These are phyloP conservation scores for Cryptosporidium ubiquitum DNA, from an alignment of 169 alveolate genomes.

Conservation along the genomic window DNA sequence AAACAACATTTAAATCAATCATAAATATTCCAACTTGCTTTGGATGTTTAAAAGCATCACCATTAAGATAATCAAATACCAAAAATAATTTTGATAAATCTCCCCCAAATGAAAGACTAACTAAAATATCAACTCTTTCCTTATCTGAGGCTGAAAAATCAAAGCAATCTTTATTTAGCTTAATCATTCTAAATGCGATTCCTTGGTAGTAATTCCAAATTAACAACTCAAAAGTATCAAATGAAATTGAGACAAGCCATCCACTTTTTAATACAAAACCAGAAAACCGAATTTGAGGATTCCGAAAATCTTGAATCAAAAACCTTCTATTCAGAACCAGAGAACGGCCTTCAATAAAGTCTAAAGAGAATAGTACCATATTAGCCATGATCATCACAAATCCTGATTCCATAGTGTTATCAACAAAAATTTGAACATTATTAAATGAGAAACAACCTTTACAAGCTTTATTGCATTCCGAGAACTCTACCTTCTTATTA, in stretches of 20 bases:
- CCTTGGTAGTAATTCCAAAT: constrained; percentile 62
- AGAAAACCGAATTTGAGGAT: constrained; percentile 6
- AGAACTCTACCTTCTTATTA: background rate
- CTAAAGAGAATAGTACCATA: constrained; percentile 7
- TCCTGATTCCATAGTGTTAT: constrained; percentile 31
- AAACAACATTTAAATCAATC: constrained; percentile 28
- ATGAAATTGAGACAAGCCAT: constrained; percentile 19
- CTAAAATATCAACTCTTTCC: background rate
- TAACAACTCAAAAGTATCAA: constrained; percentile 1
- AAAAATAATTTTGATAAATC: constrained; percentile 10
- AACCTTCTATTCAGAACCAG: constrained; percentile 25
- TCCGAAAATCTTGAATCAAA: background rate
- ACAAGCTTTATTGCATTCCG: background rate
- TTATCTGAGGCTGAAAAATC: background rate
- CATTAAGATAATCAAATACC: background rate
- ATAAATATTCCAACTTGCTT: background rate
- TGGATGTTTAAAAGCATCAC: no score
- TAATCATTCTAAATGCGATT: constrained; percentile 35
- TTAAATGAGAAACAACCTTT: constrained; percentile 26
- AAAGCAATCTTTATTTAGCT: background rate
- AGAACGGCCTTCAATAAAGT: constrained; percentile 4
- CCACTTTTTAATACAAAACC: constrained; percentile 1
- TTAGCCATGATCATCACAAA: constrained; percentile 32
- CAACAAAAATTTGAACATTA: constrained; percentile 8
- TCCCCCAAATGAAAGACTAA: constrained; percentile 8